Evolutionary conservation across 2,329 filamentous ascomycete species (phyloP), one percentile per base, ranked within the genome.

Genomic region (Septoria linicola): DNA sequence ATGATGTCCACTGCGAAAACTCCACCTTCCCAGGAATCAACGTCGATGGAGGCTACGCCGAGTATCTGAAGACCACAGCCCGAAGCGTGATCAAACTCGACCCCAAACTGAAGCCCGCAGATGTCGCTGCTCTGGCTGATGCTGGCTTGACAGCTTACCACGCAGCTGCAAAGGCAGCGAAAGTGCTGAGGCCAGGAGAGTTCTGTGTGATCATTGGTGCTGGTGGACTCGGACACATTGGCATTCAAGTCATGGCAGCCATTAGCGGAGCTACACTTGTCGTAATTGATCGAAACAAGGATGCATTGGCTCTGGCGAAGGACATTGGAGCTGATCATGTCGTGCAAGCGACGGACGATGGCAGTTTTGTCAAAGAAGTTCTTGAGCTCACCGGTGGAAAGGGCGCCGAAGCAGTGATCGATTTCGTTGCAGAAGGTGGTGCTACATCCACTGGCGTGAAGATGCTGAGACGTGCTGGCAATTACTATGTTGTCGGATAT

Each of bases 21-120:
- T 54, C 49, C 34, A 43, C 44, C 1, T 63, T 63, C 19, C 60
- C 60, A 10, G 60, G 60, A n/a, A 63, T 63, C 49, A 56, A 63
- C 31, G 42, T 49, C 21, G 58, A 63, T 40, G 60, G 60, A 16
- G 60, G 60, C 8, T 62, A 63, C 32, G 59, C 61, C 7, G 61
- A 62, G 40, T 63, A 51, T 36, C 45, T 62, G 40, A 62, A 60
- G 31, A 63, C 58, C 6, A 62, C 59, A 8, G 60, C 60, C 16
- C 54, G 60, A n/a, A 60, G 58, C 27, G 58, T 63, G 4, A 58
- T 63, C 44, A 63, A 63, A 27, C 51, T 63, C 4, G 59, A 62
- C 31, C 54, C 60, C 13, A 57, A 58, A 14, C 50, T 62, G 3
- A 49, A 63, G 51, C 61, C 61, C 1, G 57, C 58, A 11, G 59